A percentile compares a stretch with the other conserved stretches of the same genome.
Conservation (phyloP, 768 basidiomycete genomes). For the Leucogyrophana mollusca region DNA sequence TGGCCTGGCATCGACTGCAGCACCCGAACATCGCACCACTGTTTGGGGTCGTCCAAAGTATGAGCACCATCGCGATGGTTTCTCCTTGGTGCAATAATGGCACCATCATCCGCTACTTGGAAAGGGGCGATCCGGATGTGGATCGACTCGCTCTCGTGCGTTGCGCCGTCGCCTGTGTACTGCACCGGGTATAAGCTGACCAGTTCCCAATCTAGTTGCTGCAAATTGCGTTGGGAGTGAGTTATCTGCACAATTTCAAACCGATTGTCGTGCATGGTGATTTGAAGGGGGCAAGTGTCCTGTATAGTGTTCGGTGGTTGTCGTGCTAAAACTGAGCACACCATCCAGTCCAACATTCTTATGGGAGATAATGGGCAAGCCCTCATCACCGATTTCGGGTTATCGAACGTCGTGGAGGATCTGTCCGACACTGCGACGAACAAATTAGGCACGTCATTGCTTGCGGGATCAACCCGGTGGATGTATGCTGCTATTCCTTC, state of each 20-base stretch:
- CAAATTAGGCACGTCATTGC: slow-evolving; percentile 28
- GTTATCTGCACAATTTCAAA: slow-evolving; percentile 54
- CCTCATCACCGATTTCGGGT: slow-evolving; percentile 61
- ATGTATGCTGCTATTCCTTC: too few relatives aligned
- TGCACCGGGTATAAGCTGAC: not conserved
- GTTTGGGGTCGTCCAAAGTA: slow-evolving; percentile 52
- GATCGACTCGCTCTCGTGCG: slow-evolving; percentile 50
- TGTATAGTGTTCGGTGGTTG: too few relatives aligned
- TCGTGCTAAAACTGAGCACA: not conserved
- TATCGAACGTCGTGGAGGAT: slow-evolving; percentile 58
- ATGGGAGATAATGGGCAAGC: slow-evolving; percentile 50
- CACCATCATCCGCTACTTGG: slow-evolving; percentile 50
- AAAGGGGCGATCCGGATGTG: slow-evolving; percentile 34
- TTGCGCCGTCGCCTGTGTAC: slow-evolving; percentile 2
- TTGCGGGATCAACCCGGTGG: slow-evolving; percentile 36
- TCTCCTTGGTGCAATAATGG: slow-evolving; percentile 66
- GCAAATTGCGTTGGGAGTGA: slow-evolving; percentile 56
- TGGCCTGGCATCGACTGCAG: slow-evolving; percentile 56
- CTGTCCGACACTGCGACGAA: slow-evolving; percentile 32
- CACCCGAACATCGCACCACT: slow-evolving; percentile 56
- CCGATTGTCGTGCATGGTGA: slow-evolving; percentile 61
- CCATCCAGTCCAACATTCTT: slow-evolving; percentile 57
- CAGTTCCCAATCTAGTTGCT: slow-evolving; percentile 35
- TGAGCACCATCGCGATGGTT: slow-evolving; percentile 58
- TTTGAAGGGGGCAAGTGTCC: slow-evolving; percentile 56